Conservation (phyloP, 495 filamentous ascomycete genomes). For the Halenospora varia region DNA sequence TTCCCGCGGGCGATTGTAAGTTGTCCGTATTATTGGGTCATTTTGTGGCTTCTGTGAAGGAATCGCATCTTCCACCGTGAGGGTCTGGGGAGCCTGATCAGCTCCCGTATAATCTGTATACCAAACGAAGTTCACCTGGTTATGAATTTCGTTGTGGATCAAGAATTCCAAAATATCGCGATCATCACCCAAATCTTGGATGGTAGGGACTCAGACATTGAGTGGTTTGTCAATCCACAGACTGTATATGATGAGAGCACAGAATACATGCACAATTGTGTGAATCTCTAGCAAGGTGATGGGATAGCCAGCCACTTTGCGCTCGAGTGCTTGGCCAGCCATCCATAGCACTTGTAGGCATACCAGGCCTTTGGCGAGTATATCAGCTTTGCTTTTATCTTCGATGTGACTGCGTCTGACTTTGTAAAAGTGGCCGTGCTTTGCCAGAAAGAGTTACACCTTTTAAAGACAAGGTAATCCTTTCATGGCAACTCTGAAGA, state of each 20-base stretch:
- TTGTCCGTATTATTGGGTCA: too few species aligned
- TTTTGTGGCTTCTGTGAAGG: too few species aligned
- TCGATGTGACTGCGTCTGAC: constrained; percentile 4
- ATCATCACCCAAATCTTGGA: constrained; percentile 6
- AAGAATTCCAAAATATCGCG: too few species aligned
- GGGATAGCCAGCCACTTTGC: constrained; percentile 2
- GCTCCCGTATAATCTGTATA: too few species aligned
- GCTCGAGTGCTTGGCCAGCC: constrained; percentile 3
- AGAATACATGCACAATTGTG: constrained; percentile 12
- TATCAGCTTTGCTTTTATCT: constrained; percentile 16
- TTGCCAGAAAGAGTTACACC: constrained; percentile 5
- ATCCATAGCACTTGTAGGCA: constrained; percentile 11
- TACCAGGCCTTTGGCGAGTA: constrained; percentile 9
- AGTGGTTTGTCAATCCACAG: constrained; percentile 13
- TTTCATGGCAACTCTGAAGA: too few species aligned
- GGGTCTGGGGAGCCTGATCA: too few species aligned
- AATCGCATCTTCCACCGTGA: too few species aligned
- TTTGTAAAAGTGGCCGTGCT: neutral
- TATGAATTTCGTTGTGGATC: too few species aligned
- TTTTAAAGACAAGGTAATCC: too few species aligned
- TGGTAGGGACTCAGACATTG: constrained; percentile 7
- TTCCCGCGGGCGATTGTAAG: too few species aligned
- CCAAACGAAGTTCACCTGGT: too few species aligned
- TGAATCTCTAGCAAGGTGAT: constrained; percentile 11
- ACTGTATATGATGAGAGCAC: constrained; percentile 7